Evolutionary conservation across 441 rosid genomes (phyloP), one percentile per base, ranked within the genome.

Genomic region (Adansonia madagascariensis): DNA sequence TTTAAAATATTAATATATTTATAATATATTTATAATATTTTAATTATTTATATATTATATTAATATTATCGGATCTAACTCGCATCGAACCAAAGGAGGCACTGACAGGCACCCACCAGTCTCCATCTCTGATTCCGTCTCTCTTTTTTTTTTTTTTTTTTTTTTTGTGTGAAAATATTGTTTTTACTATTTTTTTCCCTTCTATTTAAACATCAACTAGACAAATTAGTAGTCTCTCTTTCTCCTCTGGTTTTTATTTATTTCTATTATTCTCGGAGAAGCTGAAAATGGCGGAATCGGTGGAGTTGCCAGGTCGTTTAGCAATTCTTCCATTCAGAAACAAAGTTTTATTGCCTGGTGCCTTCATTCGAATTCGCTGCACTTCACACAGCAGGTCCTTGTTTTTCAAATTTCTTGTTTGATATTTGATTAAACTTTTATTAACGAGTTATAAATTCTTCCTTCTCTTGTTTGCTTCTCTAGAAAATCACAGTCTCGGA

Each of bases 241-340:
- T 71, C 68, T 49, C 46, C 31, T 9, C 7, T 14, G 49, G 39
- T 53, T 35, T 59, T 35, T 53, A 18, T 22, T 11, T 70, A 43
- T 9, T 8, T 17, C 6, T n/a, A 35, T 18, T n/a, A 31, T 8
- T 43, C 64, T 31, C 22, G 6, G 62, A 52, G 46, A 53, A 27
- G n/a, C 71, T 76, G 62, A 6, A 75, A 69, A 94, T 96, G 99
- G 91, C 94, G 84, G 98, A 96, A 76, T 89, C 91, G 82, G 94
- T 96, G 20, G 99, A 96, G 89, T 81, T 94, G 60, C 99, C 99
- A 62, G 85, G 84, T 82, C 90, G 98, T 72, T 84, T 96, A 73
- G 99, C 97, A 75, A 96, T 96, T 79, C 98, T 96, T 76, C 99
- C 99, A 0, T 96, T 96, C 81, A 84, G 94, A 83, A 96, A 96